Evolutionary conservation across 2,329 filamentous ascomycete species (phyloP), one percentile per base, ranked within the genome.

Genomic region (Parastagonospora avenae): DNA sequence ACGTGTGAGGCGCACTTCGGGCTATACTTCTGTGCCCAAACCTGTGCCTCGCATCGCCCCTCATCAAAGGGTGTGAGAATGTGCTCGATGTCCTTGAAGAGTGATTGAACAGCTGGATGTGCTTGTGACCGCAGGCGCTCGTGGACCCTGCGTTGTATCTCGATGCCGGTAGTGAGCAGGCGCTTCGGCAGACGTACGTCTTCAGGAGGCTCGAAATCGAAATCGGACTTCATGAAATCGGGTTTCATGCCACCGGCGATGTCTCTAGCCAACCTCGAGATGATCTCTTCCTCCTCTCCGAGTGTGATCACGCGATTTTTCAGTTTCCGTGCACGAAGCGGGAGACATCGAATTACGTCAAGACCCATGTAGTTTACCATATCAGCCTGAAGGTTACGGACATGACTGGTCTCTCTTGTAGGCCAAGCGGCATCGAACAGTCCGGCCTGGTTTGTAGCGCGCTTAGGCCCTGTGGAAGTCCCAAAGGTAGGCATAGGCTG

Each of bases 11-110:
- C 86, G 31, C 75, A 78, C 24, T 72, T 75, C 0, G 94, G 94
- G 0, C 89, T 85, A 74, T 97, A 96, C 66, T 97, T 97, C 35
- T 93, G 87, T 2, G 80, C 72, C 94, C 94, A 99, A 8, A 85
- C 75, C 27, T 82, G 75, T 2, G 78, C 79, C 66, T 97, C 93
- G 61, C 89, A 96, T 42, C 81, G 82, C 8, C 87, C 89, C 55
- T 77, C 82, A 69, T 99, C 94, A 64, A 92, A 97, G 0, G 92
- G 86, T 4, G 90, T 92, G 10, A 92, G 78, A 0, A 80, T 80
- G 1, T 78, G 80, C 38, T 79, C 74, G 29, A 97, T 79, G 0
- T 80, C 79, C 2, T 78, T 70, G 62, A 86, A 90, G 2, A 91
- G 76, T 2, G 79, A 77, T 10, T 71, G 62, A 40, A 94, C 71